These are phyloP conservation scores for Scenedesmus sp. DNA, from an alignment of 163 green algal species.

Conservation along the genomic window DNA sequence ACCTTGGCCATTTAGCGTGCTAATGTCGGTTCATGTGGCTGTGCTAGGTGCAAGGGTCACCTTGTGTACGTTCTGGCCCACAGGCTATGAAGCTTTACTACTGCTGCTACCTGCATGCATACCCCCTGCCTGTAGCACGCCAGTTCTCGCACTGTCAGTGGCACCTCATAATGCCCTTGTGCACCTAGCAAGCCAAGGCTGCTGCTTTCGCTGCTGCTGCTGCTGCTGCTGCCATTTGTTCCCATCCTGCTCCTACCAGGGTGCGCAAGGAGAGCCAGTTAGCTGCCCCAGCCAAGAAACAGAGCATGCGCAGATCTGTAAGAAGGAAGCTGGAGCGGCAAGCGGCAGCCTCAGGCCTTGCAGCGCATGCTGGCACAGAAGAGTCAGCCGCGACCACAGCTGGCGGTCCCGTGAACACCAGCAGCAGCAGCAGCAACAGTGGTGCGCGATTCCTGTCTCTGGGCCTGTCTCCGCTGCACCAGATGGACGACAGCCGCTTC, in stretches of 20 bases:
- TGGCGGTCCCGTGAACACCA: not conserved
- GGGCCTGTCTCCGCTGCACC: conserved; percentile 42
- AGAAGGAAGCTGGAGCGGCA: not conserved
- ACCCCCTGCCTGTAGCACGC: too few species aligned
- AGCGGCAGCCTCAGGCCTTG: not conserved
- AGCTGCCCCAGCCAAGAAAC: conserved; percentile 5
- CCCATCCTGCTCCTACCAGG: not conserved
- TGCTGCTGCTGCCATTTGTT: not conserved
- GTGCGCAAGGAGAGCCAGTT: conserved; percentile 4
- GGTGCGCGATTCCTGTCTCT: conserved; percentile 38
- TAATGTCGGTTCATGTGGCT: too few species aligned
- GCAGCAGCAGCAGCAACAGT: not conserved
- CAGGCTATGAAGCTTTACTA: too few species aligned
- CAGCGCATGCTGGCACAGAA: not conserved
- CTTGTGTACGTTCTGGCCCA: too few species aligned
- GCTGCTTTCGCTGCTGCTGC: not conserved
- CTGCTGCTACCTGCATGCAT: too few species aligned
- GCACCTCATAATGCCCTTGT: too few species aligned
- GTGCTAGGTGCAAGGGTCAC: too few species aligned
- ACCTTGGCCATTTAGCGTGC: too few species aligned
- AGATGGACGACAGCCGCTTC: conserved; percentile 35
- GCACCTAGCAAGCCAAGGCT: not conserved
- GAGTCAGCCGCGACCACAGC: not conserved
- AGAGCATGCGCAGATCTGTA: conserved; percentile 16
- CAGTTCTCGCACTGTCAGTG: too few species aligned